Evolutionary conservation across 2,329 filamentous ascomycete genomes (phyloP).

Genomic region (Graphium sp.): DNA sequence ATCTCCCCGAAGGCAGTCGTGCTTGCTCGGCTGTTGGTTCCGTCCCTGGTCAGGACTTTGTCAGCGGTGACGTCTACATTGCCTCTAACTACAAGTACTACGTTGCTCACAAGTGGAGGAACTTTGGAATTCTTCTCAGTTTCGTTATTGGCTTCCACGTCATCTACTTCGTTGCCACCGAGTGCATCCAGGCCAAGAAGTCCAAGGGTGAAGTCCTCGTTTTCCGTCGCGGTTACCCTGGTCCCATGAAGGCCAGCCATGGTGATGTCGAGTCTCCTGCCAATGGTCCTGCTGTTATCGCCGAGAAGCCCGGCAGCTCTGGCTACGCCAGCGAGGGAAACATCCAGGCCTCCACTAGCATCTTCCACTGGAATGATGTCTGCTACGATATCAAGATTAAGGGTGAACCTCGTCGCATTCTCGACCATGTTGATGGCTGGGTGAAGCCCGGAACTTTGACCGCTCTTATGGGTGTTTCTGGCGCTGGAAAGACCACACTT

Average conservation of each 20-base stretch:
- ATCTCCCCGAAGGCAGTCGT: slow-evolving; percentile 11
- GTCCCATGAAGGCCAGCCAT: slow-evolving; percentile 32
- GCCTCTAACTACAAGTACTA: slow-evolving; percentile 26
- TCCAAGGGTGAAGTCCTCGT: slow-evolving; percentile 45
- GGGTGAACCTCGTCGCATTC: slow-evolving; percentile 47
- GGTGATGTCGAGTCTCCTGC: slow-evolving; percentile 24
- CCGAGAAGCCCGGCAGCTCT: slow-evolving; percentile 7
- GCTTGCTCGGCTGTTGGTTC: slow-evolving; percentile 32
- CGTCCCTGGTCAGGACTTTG: slow-evolving; percentile 20
- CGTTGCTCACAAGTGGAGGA: slow-evolving; percentile 38
- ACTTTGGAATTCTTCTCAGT: slow-evolving; percentile 42
- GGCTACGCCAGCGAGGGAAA: slow-evolving; percentile 13
- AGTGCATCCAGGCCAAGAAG: slow-evolving; percentile 28
- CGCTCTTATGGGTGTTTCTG: slow-evolving; percentile 42
- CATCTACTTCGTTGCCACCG: slow-evolving; percentile 30
- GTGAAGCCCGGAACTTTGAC: slow-evolving; percentile 60
- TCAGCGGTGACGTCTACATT: slow-evolving; percentile 31
- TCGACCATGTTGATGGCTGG: slow-evolving; percentile 58
- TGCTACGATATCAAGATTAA: slow-evolving; percentile 59
- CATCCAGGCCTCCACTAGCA: slow-evolving; percentile 41
- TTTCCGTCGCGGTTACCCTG: slow-evolving; percentile 39
- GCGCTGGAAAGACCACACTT: slow-evolving; percentile 47
- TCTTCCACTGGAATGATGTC: slow-evolving; percentile 58
- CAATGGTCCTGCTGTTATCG: slow-evolving; percentile 15
- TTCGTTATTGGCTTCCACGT: slow-evolving; percentile 30